Base-by-base conservation (phyloP, 768 basidiomycete genomes). In the Lentinula sp. region DNA sequence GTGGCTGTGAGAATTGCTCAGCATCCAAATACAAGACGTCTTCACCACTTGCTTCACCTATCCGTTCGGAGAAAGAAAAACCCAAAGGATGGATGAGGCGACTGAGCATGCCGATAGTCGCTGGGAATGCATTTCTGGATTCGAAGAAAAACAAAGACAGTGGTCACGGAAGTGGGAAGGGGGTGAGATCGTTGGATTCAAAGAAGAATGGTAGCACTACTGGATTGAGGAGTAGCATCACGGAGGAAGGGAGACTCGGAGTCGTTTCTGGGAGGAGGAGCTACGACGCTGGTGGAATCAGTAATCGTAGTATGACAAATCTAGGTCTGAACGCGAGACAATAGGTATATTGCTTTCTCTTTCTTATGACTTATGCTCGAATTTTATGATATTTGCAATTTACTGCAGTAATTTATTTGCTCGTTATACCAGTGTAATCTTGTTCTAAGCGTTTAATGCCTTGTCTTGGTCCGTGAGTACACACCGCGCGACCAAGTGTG, bases 21-120 rank as follows among this genome's bases (percentile, higher is more conserved):
- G 75, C 80, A 11, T 71, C 74, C 52, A 84, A 85, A 63, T 89
- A 89, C 68, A 77, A 73, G 62, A 58, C 61, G 10, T 63, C 69
- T 11, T 45, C 63, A 18, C 61, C 70, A 5, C 65, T 70, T 10
- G 62, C 49, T 16, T 58, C 51, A 60, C 66, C 51, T 55, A 62
- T 43, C 16, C 57, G 57, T 23, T 65, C 70, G 52, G 52, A 52
- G 13, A 68, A 80, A 46, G 81, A 84, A 57, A 86, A 86, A 65
- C 77, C 84, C 8, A 87, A 81, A 61, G 82, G 87, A 0, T 91
- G 90, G 90, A 88, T 91, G 63, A 75, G 89, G 21, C 76, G 89
- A 59, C 69, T 92, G 61, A 91, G 90, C 65, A 89, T 91, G 87
- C 89, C 89, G 1, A 80, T 78, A 4, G 75, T 82, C n/a, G 82